Base-by-base conservation (phyloP, 1,139 yeast genomes). In the Lizanozyma gosingica region DNA sequence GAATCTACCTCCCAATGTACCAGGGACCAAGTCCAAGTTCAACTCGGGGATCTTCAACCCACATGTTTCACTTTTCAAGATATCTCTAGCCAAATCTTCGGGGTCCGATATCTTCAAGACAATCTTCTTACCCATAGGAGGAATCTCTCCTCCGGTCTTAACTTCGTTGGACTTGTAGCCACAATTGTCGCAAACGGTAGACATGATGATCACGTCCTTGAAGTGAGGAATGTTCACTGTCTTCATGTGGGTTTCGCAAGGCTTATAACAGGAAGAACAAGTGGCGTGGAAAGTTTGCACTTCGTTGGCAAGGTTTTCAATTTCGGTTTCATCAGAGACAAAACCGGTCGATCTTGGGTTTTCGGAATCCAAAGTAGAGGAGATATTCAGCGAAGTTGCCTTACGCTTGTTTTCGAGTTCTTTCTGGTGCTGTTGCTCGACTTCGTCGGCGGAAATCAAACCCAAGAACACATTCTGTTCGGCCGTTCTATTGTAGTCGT, bases 161-260 rank as follows among this genome's bases (percentile, higher is more conserved):
- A 94, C 98, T 63, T 94, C 99, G 57, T 94, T 94, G 17, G 96
- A 86, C 65, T 86, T 92, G 67, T 85, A 94, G 33, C 98, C 98
- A 67, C 99, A 94, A 50, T 78, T 67, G 35, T 83, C 90, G 65
- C 99, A 94, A 1, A 78, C 82, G 0, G 98, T 92, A 40, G 95
- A 84, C 98, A 94, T 94, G 53, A 94, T 78, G 46, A 94, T 83
- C 37, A 94, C 99, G 51, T 94, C 97, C 63, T 88, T 90, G 72
- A 94, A 94, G 64, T 94, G 98, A 17, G 99, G 99, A 51, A 94
- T 94, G 56, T 87, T 81, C 22, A 94, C 96, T 34, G 90, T 78
- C 67, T 94, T 94, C 98, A 94, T 94, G 59, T 90, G 95, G 3
- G 98, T 92, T 43, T 80, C 85, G 62, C 96, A 85, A 15, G 80